Conservation (phyloP, 352 stramenopile species). For the Thalassiosira ordinaria region DNA sequence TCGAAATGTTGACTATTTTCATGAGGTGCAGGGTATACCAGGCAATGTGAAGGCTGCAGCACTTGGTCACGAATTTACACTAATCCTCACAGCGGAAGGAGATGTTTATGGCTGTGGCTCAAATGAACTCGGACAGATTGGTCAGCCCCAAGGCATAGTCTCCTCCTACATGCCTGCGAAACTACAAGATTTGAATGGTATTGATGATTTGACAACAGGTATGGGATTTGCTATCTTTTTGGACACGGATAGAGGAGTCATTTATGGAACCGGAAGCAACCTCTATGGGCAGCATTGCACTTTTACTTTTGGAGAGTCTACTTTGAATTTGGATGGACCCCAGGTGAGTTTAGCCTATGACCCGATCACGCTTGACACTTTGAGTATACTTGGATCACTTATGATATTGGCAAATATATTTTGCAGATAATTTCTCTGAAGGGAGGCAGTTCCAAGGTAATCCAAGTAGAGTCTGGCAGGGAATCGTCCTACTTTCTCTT, state of each 20-base stretch:
- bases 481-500: conserved; percentile 54
- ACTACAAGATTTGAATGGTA: conserved; percentile 24
- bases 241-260: conserved; percentile 3
- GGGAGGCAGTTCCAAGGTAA: background rate
- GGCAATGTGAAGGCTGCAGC: conserved; percentile 16
- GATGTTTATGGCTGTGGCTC: conserved; percentile 51
- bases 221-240: conserved; percentile 43
- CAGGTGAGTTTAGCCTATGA: conserved; percentile 11
- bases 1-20: conserved; percentile 17
- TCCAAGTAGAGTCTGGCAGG: conserved; percentile 33
- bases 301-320: conserved; percentile 26
- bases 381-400: background rate
- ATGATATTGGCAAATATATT: conserved; percentile 1
- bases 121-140: conserved; percentile 50
- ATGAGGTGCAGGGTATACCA: conserved; percentile 15
- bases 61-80: conserved; percentile 35
- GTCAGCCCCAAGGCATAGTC: conserved; percentile 16
- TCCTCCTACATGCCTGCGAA: conserved; percentile 8
- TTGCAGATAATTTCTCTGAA: conserved; percentile 4
- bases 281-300: conserved; percentile 42
- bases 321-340: background rate
- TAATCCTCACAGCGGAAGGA: conserved; percentile 46
- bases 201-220: conserved; percentile 32
- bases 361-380: background rate
- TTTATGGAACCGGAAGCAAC: conserved; percentile 43